Base-by-base conservation (phyloP, 2,329 filamentous ascomycete genomes). In the Periglandula ipomoeae region DNA sequence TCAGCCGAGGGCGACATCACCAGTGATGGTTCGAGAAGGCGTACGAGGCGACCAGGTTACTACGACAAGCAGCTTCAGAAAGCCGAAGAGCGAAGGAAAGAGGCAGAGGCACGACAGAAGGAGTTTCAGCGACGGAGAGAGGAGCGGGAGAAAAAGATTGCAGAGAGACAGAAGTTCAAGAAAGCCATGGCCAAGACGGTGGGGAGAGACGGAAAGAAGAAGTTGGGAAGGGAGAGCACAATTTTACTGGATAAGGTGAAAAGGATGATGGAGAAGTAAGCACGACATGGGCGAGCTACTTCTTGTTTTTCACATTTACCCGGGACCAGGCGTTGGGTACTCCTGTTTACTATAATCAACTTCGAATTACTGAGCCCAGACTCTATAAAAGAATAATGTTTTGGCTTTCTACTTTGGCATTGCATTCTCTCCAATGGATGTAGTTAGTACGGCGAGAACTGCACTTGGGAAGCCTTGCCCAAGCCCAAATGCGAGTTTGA, bases 211-310 rank as follows among this genome's bases (percentile, higher is more conserved):
- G 87, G 87, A 10, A 83, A 86, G 69, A 78, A 85, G 65, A 90
- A 88, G 69, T 65, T 95, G 43, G 89, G 89, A 2, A 76, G 87
- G 52, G 89, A 95, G 72, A 90, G 89, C 58, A 77, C 76, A 30
- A 74, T 91, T 34, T 59, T 95, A 58, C 69, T 95, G 49, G 85
- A 89, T 59, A 87, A 84, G 67, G 84, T 91, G 30, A 84, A 84
- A 72, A 82, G 74, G 62, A 53, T 45, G 49, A 51, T 45, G 41
- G 24, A 40, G 26, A 38, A 44, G 20, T 44, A 22, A 44, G 24
- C n/a, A 32, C 38, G 30, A 27, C 17, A 27, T 35, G 7, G 23
- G 13, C 15, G n/a, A 23, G 6, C 7, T 23, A 22, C 11, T 23
- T 40, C 8, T 40, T 4, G 15, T 40, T 24, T n/a, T n/a, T n/a